Base-by-base conservation (phyloP, 257 asterid species). In the Knoxia roxburghii region DNA sequence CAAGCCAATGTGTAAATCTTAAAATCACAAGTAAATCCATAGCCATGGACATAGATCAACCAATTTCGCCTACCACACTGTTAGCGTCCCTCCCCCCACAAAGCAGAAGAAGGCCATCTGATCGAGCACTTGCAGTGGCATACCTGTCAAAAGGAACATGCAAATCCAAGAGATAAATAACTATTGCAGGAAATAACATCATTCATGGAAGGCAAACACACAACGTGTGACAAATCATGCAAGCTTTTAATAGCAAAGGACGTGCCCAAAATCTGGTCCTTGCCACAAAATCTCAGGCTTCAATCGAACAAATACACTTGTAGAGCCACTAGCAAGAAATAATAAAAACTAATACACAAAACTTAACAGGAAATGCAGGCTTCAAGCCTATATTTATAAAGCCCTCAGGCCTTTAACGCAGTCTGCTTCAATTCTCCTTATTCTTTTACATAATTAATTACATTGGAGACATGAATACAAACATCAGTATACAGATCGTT, bases 21-120 rank as follows among this genome's bases (percentile, higher is more conserved):
- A 40, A 35, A 18, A 6, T 35, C 61, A 4, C 39, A 39, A 54
- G 26, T 20, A 46, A 6, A 52, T 29, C 11, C 29, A 26, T 33
- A 33, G 46, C 65, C 48, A 50, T n/a, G 61, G 46, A 73, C 8
- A 67, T 68, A 1, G 64, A 26, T 64, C 49, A 62, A 58, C 66
- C 27, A 54, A 68, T 45, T 62, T 21, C 49, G 77, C 96, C 79
- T 70, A 94, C 99, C 97, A 94, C 99, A 73, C 96, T 94, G 70
- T 84, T 90, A 14, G 91, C 96, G 75, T 94, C 99, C 90, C 99
- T 90, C 76, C 99, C 99, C 69, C 99, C 99, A 74, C 99, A 94
- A 27, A 94, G 96, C 74, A 94, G 85, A 77, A 94, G 98, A 80
- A 94, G 97, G 69, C 99, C 99, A 83, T 94, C 99, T 58, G 99